These are phyloP conservation scores for Apiospora hydei DNA, from an alignment of 2,329 filamentous ascomycete species.

Conservation along the genomic window DNA sequence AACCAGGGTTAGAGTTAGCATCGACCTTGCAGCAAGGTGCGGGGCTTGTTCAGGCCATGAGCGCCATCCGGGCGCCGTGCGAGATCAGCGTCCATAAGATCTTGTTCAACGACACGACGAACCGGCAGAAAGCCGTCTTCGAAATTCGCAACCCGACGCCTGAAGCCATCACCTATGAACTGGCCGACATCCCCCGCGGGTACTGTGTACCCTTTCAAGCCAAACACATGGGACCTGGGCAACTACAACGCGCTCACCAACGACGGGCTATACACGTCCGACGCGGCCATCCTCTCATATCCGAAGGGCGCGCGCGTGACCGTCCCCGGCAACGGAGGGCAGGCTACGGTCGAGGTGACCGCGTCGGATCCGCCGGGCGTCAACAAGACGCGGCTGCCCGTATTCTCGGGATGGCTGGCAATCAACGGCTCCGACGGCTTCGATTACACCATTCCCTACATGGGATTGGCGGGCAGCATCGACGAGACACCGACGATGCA, in stretches of 20 bases:
- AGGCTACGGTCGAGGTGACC: conserved; percentile 32
- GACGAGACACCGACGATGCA: conserved; percentile 25
- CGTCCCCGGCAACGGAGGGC: conserved; percentile 31
- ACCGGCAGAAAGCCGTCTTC: conserved; percentile 45
- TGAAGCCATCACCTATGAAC: conserved; percentile 45
- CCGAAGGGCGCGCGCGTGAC: conserved; percentile 26
- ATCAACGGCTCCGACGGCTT: conserved; percentile 50
- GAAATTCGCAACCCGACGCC: conserved; percentile 49
- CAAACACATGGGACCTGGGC: conserved; percentile 22
- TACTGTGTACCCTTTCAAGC: conserved; percentile 47
- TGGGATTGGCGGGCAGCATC: conserved; percentile 47
- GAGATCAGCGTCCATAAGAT: conserved; percentile 47
- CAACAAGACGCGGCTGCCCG: conserved; percentile 45
- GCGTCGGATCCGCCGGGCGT: conserved; percentile 38
- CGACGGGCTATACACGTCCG: conserved; percentile 16
- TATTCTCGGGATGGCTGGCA: conserved; percentile 52
- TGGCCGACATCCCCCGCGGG: conserved; percentile 45
- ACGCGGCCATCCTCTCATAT: conserved; percentile 29
- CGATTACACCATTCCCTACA: conserved; percentile 49
- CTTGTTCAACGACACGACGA: conserved; percentile 53
- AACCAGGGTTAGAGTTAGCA: conserved; percentile 25
- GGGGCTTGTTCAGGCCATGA: conserved; percentile 51
- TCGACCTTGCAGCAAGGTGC: conserved; percentile 52
- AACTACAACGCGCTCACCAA: conserved; percentile 31
- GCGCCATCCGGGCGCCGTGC: conserved; percentile 47